phyloP scores from a whole-genome alignment of 768 basidiomycete species.

The Fibroporia radiculosa region DNA sequence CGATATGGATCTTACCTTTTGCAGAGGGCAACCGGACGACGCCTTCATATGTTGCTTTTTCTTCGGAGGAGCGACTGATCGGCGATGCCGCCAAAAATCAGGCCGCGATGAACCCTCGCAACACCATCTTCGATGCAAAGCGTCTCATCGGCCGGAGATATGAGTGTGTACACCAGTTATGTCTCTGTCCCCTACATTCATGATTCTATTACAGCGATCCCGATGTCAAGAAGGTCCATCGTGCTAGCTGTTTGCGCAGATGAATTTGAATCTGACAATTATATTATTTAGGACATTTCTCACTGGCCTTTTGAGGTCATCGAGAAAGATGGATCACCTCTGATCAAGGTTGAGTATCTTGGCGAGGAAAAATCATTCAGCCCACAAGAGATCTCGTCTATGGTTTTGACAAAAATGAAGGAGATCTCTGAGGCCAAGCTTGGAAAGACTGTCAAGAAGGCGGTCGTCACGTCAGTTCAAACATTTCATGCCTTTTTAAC shows the following conservation, averaged over 20 bases:
- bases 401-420: slow-evolving; percentile 99
- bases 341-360: slow-evolving; percentile 95
- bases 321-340: slow-evolving; percentile 94
- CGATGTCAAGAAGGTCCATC: slow-evolving; percentile 81
- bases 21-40: slow-evolving; percentile 98
- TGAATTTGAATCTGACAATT: slow-evolving; percentile 2
- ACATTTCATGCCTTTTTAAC: too few species aligned
- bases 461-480: slow-evolving; percentile 84
- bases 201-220: slow-evolving; percentile 47
- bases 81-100: slow-evolving; percentile 99
- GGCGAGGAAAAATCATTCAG: slow-evolving; percentile 93
- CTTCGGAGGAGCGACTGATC: slow-evolving; percentile 91
- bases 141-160: slow-evolving; percentile 97
- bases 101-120: slow-evolving; percentile 98
- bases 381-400: slow-evolving; percentile 99
- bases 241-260: neutral
- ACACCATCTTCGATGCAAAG: slow-evolving; percentile 99
- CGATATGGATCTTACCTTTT: neutral
- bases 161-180: slow-evolving; percentile 49
- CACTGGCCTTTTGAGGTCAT: slow-evolving; percentile 99
- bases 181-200: neutral
- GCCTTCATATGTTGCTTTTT: slow-evolving; percentile 99
- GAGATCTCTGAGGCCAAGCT: slow-evolving; percentile 99
- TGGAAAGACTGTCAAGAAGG: slow-evolving; percentile 97
- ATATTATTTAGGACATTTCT: slow-evolving; percentile 65